Evolutionary conservation across 2,329 filamentous ascomycete species (phyloP), one percentile per base, ranked within the genome.

Genomic region (Akanthomyces lecanii): DNA sequence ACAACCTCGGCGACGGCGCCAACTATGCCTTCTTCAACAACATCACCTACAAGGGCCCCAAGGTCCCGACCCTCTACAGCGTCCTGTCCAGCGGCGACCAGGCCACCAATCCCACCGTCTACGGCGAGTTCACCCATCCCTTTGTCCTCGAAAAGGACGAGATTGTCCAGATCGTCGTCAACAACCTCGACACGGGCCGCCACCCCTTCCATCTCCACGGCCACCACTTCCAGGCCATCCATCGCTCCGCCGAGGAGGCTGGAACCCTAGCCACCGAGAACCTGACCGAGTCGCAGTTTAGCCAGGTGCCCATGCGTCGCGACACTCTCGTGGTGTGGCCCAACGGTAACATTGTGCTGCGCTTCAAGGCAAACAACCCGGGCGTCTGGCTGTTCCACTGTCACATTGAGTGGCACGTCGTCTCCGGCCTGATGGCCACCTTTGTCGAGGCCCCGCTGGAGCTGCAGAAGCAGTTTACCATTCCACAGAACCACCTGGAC

Each of bases 151-250:
- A 86, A 33, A 83, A 88, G 65, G 84, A 83, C 62, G 79, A 87
- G 64, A 79, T 91, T n/a, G 84, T 93, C 33, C 86, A 93, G 71
- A 82, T 94, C 57, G 64, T 92, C 21, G 77, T 94, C n/a, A 91
- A 92, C 78, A 94, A 92, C 70, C 80, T 85, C 51, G 90, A 94
- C 68, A 72, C 81, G 64, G 78, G 90, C 48, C 87, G 85, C 10
- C 89, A 92, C 69, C 91, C 85, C 5, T 92, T 93, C 78, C 89
- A 91, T 69, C 72, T 96, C 1, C 92, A 95, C 76, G 90, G 90
- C 0, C 89, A 92, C 72, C 79, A 84, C 67, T 92, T 92, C 76
- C 89, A 91, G 73, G 79, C 88, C 4, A 72, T 91, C 42, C 79
- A 83, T 66, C 85, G 89, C 30, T 84, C 82, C 1, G 76, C 73